Evolutionary conservation across 805 yeast genomes (phyloP), one percentile per base, ranked within the genome.

Genomic region (Dipodascus albidus): DNA sequence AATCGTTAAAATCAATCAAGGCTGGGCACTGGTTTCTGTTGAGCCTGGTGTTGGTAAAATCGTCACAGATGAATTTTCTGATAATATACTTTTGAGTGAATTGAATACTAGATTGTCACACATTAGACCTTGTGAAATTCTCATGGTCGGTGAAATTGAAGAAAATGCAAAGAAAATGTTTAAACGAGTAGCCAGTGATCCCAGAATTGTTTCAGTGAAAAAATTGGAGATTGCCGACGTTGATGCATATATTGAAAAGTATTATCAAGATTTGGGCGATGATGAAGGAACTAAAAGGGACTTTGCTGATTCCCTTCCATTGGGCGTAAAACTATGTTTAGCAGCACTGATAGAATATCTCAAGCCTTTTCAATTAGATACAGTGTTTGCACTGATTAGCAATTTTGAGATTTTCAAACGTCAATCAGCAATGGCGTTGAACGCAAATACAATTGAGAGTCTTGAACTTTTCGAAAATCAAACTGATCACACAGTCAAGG

Each of bases 31-130:
- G 31, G 74, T 87, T 41, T 81, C 88, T 8, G 79, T 82, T 17
- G 82, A 85, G 65, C 82, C 87, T 0, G 66, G 79, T 0, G 82
- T 90, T 0, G 96, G 96, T 0, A 87, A 84, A 48, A 76, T 89
- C 2, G 65, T 86, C 0, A 79, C 79, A 57, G 98, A 93, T 64
- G 67, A 68, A 6, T 88, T 93, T 62, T 63, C 64, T 2, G 97
- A 89, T 61, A 73, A 74, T 19, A 65, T 70, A 9, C 57, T 78
- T 9, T 73, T 83, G n/a, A 75, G 70, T 47, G 83, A 83, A 57
- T 67, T 91, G 20, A 89, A 85, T 57, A 86, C 95, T 0, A 68
- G 98, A 52, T 65, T 88, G 4, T 68, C 78, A 48, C 88, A 87
- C 64, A 68, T 90, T 55, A 79, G 79, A 47, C 97, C 98, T 0